These are phyloP conservation scores for Setomelanomma holmii DNA, from an alignment of 2,329 filamentous ascomycete species.

Conservation along the genomic window DNA sequence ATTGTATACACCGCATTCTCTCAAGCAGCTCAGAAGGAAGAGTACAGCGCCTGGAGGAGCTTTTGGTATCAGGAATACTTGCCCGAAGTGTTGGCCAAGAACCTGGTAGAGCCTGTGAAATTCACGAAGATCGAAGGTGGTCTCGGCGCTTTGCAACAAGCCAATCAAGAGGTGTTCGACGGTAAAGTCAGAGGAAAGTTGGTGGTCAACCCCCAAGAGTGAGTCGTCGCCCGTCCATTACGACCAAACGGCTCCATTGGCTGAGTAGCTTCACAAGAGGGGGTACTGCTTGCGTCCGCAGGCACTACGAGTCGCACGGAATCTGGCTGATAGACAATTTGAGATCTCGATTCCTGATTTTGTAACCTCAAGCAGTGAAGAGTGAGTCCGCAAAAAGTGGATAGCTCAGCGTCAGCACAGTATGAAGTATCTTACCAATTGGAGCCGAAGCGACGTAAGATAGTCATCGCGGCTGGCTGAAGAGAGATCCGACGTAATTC, in stretches of 20 bases:
- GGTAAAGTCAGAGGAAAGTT: conserved; percentile 32
- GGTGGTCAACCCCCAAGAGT: conserved; percentile 34
- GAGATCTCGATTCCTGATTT: no score
- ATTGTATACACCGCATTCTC: conserved; percentile 34
- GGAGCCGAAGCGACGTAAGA: no score
- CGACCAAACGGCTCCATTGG: neutral
- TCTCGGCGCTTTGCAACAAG: conserved; percentile 27
- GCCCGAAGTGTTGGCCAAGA: conserved; percentile 27
- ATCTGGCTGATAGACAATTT: no score
- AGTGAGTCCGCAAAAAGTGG: no score
- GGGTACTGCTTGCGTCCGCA: neutral
- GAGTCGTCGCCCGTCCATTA: neutral
- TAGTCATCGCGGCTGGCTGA: neutral
- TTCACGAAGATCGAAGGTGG: conserved; percentile 32
- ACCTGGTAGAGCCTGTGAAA: conserved; percentile 29
- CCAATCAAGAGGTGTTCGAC: conserved; percentile 31
- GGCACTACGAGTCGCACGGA: no score
- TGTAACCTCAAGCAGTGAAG: no score
- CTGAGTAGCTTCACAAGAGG: neutral
- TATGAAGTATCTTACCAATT: no score
- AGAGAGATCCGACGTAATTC: conserved; percentile 4
- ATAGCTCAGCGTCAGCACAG: conserved; percentile 1
- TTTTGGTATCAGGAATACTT: conserved; percentile 39
- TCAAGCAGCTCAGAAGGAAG: conserved; percentile 32
- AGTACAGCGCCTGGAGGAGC: conserved; percentile 24